phyloP scores from a whole-genome alignment of 139 green algal genomes.

The Yamagishiella unicocca region DNA sequence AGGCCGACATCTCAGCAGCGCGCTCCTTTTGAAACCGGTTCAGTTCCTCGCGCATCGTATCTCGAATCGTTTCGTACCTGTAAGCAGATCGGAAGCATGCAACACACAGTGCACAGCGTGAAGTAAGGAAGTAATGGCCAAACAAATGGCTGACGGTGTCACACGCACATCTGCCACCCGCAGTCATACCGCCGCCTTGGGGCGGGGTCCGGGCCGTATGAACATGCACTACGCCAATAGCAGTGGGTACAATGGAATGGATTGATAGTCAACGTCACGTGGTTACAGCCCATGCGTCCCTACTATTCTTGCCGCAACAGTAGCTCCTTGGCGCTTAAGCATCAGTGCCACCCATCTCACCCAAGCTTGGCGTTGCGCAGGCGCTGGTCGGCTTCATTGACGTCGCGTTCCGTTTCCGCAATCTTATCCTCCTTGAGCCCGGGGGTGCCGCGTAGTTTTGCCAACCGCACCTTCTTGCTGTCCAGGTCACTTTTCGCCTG shows the following conservation, averaged over 20 bases:
- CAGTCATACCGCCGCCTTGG: too few species aligned
- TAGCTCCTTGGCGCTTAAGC: too few species aligned
- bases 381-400: slow-evolving; percentile 69
- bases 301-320: too few species aligned
- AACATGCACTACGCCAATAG: too few species aligned
- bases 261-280: too few species aligned
- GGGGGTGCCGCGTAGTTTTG: slow-evolving; percentile 83
- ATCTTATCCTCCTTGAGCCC: slow-evolving; percentile 82
- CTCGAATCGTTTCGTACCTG: slow-evolving; percentile 71
- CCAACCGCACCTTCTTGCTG: slow-evolving; percentile 74
- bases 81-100: slow-evolving; percentile 26
- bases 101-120: too few species aligned
- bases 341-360: slow-evolving; percentile 7
- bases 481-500: slow-evolving; percentile 81
- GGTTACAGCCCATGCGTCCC: too few species aligned
- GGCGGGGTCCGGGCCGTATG: too few species aligned
- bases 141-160: too few species aligned
- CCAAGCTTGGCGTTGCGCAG: slow-evolving; percentile 62
- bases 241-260: too few species aligned
- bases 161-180: too few species aligned
- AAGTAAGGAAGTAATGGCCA: too few species aligned
- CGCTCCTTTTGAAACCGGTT: slow-evolving; percentile 88
- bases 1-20: slow-evolving; percentile 75
- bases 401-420: slow-evolving; percentile 81
- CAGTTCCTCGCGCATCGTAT: slow-evolving; percentile 88